A percentile compares a stretch with the other conserved stretches of the same genome.
phyloP scores from a whole-genome alignment of 768 basidiomycete genomes.

The Artomyces pyxidatus region DNA sequence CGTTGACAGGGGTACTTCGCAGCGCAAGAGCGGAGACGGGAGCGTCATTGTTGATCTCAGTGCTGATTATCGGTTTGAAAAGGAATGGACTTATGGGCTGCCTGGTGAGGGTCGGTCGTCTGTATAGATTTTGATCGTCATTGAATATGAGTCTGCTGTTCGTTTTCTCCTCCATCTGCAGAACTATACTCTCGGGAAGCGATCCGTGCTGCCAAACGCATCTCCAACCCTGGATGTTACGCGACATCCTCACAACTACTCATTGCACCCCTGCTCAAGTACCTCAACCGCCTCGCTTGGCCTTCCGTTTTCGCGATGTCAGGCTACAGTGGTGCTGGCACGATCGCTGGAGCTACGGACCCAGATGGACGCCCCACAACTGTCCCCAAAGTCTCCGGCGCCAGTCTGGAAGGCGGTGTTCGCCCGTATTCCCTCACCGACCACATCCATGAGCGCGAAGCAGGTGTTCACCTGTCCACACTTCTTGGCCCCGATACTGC shows the following conservation, averaged over 20 bases:
- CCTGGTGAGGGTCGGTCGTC: slow-evolving; percentile 76
- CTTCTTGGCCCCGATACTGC: slow-evolving; percentile 34
- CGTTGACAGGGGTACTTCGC: slow-evolving; percentile 65
- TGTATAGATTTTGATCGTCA: slow-evolving; percentile 25
- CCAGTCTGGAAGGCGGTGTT: slow-evolving; percentile 66
- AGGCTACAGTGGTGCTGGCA: slow-evolving; percentile 94
- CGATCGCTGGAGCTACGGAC: slow-evolving; percentile 56
- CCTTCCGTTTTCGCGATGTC: slow-evolving; percentile 91
- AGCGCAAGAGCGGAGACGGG: slow-evolving; percentile 37
- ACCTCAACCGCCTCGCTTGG: slow-evolving; percentile 47
- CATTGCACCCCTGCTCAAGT: slow-evolving; percentile 77
- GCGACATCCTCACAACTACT: slow-evolving; percentile 90
- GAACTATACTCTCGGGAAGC: slow-evolving; percentile 78
- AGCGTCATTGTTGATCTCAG: slow-evolving; percentile 89
- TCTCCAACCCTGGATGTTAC: slow-evolving; percentile 98
- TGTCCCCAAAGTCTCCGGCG: slow-evolving; percentile 73
- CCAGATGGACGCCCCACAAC: slow-evolving; percentile 64
- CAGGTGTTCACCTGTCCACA: slow-evolving; percentile 69
- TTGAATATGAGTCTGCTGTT: slow-evolving; percentile 26
- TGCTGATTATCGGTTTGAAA: slow-evolving; percentile 94
- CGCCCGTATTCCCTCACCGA: slow-evolving; percentile 88
- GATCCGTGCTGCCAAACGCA: slow-evolving; percentile 67
- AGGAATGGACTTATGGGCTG: slow-evolving; percentile 94
- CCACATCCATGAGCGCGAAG: slow-evolving; percentile 98
- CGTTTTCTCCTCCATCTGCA: slow-evolving; percentile 28